Percentiles rank a stretch among this genome's conserved stretches.
These are phyloP conservation scores for Mycena polygramma DNA, from an alignment of 768 basidiomycete genomes.

Conservation along the genomic window DNA sequence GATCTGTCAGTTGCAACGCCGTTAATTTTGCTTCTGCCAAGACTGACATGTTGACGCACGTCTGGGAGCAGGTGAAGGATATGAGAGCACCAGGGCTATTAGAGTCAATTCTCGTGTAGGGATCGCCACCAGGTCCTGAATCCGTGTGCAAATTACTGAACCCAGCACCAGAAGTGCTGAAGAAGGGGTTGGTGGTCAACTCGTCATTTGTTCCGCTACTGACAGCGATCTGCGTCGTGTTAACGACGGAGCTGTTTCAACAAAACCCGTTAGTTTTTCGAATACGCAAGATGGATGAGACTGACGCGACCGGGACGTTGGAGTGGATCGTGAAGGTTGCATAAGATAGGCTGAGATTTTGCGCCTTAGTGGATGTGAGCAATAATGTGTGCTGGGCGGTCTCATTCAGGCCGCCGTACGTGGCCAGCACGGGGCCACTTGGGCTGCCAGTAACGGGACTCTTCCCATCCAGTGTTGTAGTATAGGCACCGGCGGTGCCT, in stretches of 20 bases:
- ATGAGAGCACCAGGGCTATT: constrained; percentile 27
- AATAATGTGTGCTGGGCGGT: constrained; percentile 33
- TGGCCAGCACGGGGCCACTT: constrained; percentile 29
- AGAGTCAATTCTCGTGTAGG: constrained; percentile 35
- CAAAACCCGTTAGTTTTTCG: not conserved
- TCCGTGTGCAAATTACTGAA: constrained; percentile 35
- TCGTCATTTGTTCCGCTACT: constrained; percentile 25
- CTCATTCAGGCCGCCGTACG: constrained; percentile 29
- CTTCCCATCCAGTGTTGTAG: constrained; percentile 33
- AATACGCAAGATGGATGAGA: not conserved
- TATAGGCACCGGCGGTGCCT: constrained; percentile 34
- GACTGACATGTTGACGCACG: constrained; percentile 22
- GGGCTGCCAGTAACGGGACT: constrained; percentile 18
- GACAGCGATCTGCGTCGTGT: constrained; percentile 29
- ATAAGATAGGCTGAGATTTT: constrained; percentile 28
- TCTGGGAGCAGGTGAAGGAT: constrained; percentile 32
- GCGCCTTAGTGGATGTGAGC: constrained; percentile 31
- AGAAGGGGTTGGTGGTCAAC: constrained; percentile 31
- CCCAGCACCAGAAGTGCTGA: constrained; percentile 26
- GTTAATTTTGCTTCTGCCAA: not conserved
- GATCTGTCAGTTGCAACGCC: constrained; percentile 19
- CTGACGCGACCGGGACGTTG: constrained; percentile 1
- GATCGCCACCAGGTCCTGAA: not conserved
- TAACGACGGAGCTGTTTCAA: constrained; percentile 20
- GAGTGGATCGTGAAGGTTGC: constrained; percentile 35